Evolutionary conservation across 1,139 yeast species (phyloP).

Genomic region (Pichia sp.): DNA sequence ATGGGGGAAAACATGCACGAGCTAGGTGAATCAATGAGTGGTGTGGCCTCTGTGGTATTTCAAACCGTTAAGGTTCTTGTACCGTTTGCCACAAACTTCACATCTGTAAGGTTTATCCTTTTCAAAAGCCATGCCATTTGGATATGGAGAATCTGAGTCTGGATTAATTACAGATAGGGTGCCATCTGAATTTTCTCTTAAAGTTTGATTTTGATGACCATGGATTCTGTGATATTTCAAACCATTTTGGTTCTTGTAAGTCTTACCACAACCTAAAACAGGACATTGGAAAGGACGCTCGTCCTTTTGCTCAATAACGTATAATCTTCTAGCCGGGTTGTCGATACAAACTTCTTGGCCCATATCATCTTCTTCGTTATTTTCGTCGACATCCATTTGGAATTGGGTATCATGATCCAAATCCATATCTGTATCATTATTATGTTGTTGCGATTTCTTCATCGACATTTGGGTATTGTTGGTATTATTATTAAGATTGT

Average conservation of each 20-base stretch:
- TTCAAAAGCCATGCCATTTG: conserved; percentile 91
- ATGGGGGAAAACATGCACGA: background rate
- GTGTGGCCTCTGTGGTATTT: conserved; percentile 98
- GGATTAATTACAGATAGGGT: conserved; percentile 93
- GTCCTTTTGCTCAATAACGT: conserved; percentile 89
- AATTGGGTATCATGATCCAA: conserved; percentile 25
- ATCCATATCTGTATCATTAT: conserved; percentile 7
- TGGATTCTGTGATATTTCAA: conserved; percentile 93
- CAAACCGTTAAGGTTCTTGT: conserved; percentile 93
- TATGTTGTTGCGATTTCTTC: background rate
- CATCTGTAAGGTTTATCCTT: conserved; percentile 98
- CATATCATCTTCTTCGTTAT: conserved; percentile 29
- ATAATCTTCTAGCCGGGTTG: conserved; percentile 93
- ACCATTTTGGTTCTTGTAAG: conserved; percentile 96
- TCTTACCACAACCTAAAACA: conserved; percentile 96
- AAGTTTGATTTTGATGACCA: conserved; percentile 95
- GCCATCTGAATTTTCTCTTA: conserved; percentile 91
- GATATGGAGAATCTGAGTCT: conserved; percentile 84
- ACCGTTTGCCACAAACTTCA: conserved; percentile 97
- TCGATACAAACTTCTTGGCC: conserved; percentile 63
- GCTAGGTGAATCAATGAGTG: conserved; percentile 62
- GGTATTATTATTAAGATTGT: background rate
- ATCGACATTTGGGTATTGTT: conserved; percentile 4
- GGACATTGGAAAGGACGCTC: conserved; percentile 98
- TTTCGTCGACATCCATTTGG: conserved; percentile 32